Percentiles rank a stretch among this genome's conserved stretches.
These are phyloP conservation scores for Galerina sulciceps DNA, from an alignment of 768 basidiomycete genomes.

Conservation along the genomic window DNA sequence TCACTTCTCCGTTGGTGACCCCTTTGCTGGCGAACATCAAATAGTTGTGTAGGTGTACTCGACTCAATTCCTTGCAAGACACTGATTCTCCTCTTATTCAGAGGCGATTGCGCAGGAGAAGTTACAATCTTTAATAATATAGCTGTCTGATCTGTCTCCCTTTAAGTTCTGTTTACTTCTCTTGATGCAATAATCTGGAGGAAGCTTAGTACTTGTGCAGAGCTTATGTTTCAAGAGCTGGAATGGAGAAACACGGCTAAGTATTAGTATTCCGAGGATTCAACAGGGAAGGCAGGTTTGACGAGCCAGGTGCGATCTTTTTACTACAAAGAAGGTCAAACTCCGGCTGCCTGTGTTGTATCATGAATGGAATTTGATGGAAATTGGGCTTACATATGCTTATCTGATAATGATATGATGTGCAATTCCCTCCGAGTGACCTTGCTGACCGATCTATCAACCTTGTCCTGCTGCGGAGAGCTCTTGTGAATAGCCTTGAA, in stretches of 20 bases:
- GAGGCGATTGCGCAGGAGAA: constrained; percentile 54
- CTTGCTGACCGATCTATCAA: constrained; percentile 11
- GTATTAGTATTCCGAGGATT: too few species aligned
- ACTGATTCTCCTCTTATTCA: constrained; percentile 17
- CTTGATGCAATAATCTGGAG: background rate
- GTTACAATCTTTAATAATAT: constrained; percentile 46
- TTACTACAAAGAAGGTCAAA: too few species aligned
- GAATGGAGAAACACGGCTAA: too few species aligned
- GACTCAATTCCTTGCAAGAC: background rate
- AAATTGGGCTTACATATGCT: too few species aligned
- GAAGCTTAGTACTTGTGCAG: background rate
- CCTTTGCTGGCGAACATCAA: constrained; percentile 51
- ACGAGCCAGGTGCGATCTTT: too few species aligned
- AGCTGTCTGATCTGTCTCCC: constrained; percentile 12
- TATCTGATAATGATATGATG: too few species aligned
- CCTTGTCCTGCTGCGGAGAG: constrained; percentile 9
- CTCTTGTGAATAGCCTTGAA: constrained; percentile 1
- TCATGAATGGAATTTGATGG: too few species aligned
- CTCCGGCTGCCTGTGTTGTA: too few species aligned
- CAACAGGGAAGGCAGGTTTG: too few species aligned
- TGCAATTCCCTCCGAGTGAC: background rate
- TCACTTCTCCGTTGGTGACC: constrained; percentile 62
- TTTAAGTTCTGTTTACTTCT: background rate
- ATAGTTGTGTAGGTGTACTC: constrained; percentile 59
- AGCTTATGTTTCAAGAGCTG: too few species aligned